phyloP scores from a whole-genome alignment of 73 alveolate species.

The Paramecium sonneborni region DNA sequence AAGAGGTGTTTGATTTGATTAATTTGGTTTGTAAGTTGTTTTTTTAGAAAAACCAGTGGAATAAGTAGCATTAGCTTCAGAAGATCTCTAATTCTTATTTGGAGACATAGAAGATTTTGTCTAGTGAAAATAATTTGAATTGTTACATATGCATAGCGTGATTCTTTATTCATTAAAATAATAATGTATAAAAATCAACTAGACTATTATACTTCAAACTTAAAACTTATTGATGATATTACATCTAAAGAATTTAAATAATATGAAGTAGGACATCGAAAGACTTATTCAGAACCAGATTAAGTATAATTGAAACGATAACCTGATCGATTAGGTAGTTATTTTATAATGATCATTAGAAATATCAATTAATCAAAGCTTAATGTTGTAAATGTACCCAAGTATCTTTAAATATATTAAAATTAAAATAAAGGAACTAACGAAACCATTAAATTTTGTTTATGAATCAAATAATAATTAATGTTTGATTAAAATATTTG shows the following conservation, averaged over 20 bases:
- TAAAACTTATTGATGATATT: background rate
- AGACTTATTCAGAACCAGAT: background rate
- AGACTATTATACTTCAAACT: constrained; percentile 3
- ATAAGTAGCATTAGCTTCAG: constrained; percentile 1
- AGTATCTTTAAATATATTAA: background rate
- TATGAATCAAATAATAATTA: constrained; percentile 16
- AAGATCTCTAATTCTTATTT: background rate
- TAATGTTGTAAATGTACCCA: background rate
- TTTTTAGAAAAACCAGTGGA: constrained; percentile 28
- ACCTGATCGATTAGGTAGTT: constrained; percentile 21
- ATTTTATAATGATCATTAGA: background rate
- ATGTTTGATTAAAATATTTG: background rate
- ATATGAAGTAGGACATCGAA: background rate
- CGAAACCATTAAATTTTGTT: constrained; percentile 3
- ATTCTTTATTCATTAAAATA: background rate
- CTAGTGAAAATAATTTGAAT: background rate
- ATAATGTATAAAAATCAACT: background rate
- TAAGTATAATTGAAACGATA: background rate
- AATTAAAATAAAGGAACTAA: background rate
- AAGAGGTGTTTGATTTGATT: background rate
- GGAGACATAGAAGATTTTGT: constrained; percentile 35
- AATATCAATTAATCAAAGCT: background rate
- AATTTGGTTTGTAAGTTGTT: background rate
- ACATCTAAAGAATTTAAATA: background rate
- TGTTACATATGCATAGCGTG: constrained; percentile 39